Conservation (phyloP, 176 grass and related monocot genomes). For the Ensete glaucum region DNA sequence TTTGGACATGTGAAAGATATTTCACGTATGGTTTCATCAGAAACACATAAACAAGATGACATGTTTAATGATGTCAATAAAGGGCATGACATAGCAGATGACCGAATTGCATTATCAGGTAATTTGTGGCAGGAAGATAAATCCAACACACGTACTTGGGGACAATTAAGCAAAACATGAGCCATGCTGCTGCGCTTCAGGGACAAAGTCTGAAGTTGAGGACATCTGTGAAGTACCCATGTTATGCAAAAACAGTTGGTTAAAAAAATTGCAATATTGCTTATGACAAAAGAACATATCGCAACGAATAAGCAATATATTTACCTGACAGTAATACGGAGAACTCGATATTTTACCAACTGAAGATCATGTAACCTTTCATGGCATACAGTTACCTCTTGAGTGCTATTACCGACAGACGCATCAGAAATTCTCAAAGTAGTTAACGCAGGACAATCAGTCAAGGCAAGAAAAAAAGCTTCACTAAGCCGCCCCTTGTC, state of each 20-base stretch:
- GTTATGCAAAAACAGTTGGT: constrained; percentile 20
- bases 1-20: constrained; percentile 21
- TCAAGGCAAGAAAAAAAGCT: constrained; percentile 56
- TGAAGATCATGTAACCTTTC: constrained; percentile 62
- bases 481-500: constrained; percentile 65
- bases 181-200: constrained; percentile 22
- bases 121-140: constrained; percentile 26
- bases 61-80: constrained; percentile 24
- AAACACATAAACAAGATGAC: constrained; percentile 18
- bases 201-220: constrained; percentile 38
- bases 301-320: constrained; percentile 5
- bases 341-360: constrained; percentile 66
- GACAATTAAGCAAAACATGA: constrained; percentile 13
- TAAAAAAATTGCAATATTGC: not conserved
- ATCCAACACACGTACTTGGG: constrained; percentile 22
- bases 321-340: constrained; percentile 84
- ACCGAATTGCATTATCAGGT: constrained; percentile 15
- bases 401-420: constrained; percentile 54
- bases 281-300: constrained; percentile 7
- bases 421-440: constrained; percentile 68
- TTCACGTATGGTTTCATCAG: constrained; percentile 21
- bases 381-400: constrained; percentile 75
- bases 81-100: constrained; percentile 14
- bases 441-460: constrained; percentile 50
- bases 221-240: constrained; percentile 44